Evolutionary conservation across 192 early-diverging fungal genomes (phyloP), one percentile per base, ranked within the genome.

Genomic region (Coemansia sp.): DNA sequence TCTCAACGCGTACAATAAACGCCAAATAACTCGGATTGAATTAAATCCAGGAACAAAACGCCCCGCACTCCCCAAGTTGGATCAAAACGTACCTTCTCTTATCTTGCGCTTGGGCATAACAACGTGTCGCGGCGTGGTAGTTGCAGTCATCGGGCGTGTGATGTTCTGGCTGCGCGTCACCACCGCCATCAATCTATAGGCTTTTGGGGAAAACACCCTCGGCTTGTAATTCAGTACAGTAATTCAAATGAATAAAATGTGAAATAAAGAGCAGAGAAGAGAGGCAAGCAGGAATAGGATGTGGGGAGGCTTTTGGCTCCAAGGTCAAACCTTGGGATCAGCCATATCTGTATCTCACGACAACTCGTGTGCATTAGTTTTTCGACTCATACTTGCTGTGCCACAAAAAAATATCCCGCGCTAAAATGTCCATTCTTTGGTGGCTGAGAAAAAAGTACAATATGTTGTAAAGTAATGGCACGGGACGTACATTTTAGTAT

Each of bases 101-200:
- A 72, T 71, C 56, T 72, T 78, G 52, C 66, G 69, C 59, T 78
- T 78, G 3, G 66, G 50, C 54, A 69, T 62, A 4, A 60, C 50
- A 26, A 63, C 22, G 15, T 57, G 66, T 49, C 51, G 60, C 15
- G 42, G 25, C 51, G 51, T 17, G 21, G 55, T 31, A 25, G 40
- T 44, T 12, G 51, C 74, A 12, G 58, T 64, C 31, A n/a, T 26
- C 10, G 54, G 64, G 25, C 49, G 60, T 53, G 57, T 53, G 50
- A 19, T 26, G 21, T 64, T 68, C 9, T 65, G 69, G 49, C 69
- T 77, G 47, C 75, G 75, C 14, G 75, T 78, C 34, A 78, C 69
- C 12, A 78, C 75, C 28, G 66, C 75, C 75, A 78, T 78, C n/a
- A 25, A 37, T 40, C 34, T 38, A 5, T 40, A 37, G 25, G 56